Evolutionary conservation across 805 yeast genomes (phyloP).

Genomic region (Candida bentonensis): DNA sequence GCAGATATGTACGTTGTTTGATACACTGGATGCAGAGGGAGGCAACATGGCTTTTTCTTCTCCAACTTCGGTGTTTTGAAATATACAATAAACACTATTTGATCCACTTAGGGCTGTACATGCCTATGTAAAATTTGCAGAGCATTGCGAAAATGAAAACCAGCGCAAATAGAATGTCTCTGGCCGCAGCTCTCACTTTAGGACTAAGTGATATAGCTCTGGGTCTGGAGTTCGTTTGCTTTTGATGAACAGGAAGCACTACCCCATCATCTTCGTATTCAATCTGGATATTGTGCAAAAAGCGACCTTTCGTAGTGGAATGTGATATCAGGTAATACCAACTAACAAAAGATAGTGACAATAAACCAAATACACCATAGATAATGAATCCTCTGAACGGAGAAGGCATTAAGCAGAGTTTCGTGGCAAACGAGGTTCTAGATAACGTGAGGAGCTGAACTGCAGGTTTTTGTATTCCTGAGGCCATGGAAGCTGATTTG

Average conservation of each 20-base stretch:
- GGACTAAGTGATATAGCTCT: background rate
- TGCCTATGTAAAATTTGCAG: background rate
- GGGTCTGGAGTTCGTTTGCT: background rate
- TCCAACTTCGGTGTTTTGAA: too few relatives aligned
- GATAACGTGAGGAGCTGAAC: conserved; percentile 62
- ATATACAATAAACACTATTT: background rate
- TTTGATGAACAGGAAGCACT: conserved; percentile 2
- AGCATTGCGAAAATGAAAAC: conserved; percentile 49
- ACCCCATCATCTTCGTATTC: background rate
- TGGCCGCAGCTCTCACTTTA: background rate
- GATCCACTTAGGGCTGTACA: background rate
- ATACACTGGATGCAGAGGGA: too few relatives aligned
- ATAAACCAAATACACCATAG: conserved; percentile 11
- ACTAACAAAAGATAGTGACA: conserved; percentile 1
- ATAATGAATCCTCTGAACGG: conserved; percentile 19
- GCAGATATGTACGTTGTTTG: too few relatives aligned
- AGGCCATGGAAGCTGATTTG: conserved; percentile 83
- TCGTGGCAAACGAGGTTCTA: conserved; percentile 9
- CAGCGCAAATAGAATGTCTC: conserved; percentile 45
- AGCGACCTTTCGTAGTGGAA: background rate
- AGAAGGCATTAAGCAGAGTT: conserved; percentile 20
- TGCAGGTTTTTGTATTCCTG: conserved; percentile 80
- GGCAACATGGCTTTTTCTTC: too few relatives aligned
- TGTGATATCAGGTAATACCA: background rate
- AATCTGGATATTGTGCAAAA: background rate